Evolutionary conservation across 345 rosid genomes (phyloP).

Genomic region (Geranium brycei): DNA sequence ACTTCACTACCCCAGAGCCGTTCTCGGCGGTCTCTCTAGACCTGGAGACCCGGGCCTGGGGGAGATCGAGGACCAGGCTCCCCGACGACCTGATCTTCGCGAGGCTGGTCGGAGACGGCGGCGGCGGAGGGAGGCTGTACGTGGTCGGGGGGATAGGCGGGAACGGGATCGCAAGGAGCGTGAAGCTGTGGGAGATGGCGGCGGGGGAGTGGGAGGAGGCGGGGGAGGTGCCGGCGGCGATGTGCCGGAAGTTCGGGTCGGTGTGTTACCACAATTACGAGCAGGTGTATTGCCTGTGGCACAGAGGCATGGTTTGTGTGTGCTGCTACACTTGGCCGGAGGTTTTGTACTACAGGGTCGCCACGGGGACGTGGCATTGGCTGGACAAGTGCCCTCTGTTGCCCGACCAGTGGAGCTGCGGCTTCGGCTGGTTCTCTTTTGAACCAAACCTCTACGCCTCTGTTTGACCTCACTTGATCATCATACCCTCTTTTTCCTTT

Average conservation of each 20-base stretch:
- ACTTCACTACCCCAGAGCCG: constrained; percentile 54
- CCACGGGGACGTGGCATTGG: constrained; percentile 85
- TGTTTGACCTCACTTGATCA: constrained; percentile 22
- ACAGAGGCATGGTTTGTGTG: constrained; percentile 59
- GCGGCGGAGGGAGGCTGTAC: constrained; percentile 38
- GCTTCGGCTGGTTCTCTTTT: constrained; percentile 85
- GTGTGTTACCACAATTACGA: constrained; percentile 85
- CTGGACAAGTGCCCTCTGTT: constrained; percentile 68
- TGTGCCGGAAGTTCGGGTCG: constrained; percentile 67
- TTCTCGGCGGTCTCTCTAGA: constrained; percentile 37
- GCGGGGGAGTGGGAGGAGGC: constrained; percentile 38
- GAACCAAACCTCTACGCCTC: constrained; percentile 50
- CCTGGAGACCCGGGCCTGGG: constrained; percentile 39
- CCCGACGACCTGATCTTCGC: constrained; percentile 44
- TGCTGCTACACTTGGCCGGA: constrained; percentile 98
- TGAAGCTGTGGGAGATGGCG: constrained; percentile 56
- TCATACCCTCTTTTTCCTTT: no score
- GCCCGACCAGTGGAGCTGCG: constrained; percentile 88
- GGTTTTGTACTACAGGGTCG: constrained; percentile 57
- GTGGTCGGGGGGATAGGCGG: constrained; percentile 73
- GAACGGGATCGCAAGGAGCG: constrained; percentile 64
- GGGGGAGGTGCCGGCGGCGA: constrained; percentile 59
- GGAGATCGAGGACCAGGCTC: constrained; percentile 19
- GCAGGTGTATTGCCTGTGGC: constrained; percentile 84
- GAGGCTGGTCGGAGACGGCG: constrained; percentile 49